phyloP scores from a whole-genome alignment of 2,329 filamentous ascomycete genomes.

The Alternaria tenuissima region DNA sequence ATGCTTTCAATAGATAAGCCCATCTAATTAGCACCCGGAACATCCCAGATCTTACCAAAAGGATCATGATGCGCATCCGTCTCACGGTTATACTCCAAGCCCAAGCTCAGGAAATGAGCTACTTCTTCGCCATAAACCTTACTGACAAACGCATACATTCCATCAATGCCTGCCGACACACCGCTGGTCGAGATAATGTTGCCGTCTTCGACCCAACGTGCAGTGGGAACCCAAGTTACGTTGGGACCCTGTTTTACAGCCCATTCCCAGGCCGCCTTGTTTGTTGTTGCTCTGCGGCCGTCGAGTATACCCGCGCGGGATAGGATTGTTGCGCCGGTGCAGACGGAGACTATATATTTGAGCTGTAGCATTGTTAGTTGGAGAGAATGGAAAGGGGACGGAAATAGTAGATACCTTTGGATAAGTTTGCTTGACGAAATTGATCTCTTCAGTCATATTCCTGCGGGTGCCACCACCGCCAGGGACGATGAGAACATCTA shows the following conservation, averaged over 20 bases:
- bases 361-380: conserved; percentile 11
- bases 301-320: conserved; percentile 68
- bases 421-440: conserved; percentile 59
- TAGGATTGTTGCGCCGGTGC: conserved; percentile 68
- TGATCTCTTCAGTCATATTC: conserved; percentile 50
- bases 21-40: conserved; percentile 14
- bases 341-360: conserved; percentile 69
- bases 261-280: conserved; percentile 65
- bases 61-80: conserved; percentile 61
- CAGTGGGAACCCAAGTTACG: conserved; percentile 63
- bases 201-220: conserved; percentile 70
- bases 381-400: neutral
- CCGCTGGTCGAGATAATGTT: conserved; percentile 73
- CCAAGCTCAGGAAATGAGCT: conserved; percentile 57
- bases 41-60: conserved; percentile 57
- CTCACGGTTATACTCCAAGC: conserved; percentile 65
- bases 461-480: conserved; percentile 63
- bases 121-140: conserved; percentile 63
- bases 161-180: conserved; percentile 69
- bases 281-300: conserved; percentile 69
- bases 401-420: conserved; percentile 51
- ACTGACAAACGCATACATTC: conserved; percentile 64
- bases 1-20: rapidly evolving
- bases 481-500: conserved; percentile 71
- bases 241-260: conserved; percentile 57